Conservation (phyloP, 2,329 filamentous ascomycete genomes). For the Talaromyces pinophilus region DNA sequence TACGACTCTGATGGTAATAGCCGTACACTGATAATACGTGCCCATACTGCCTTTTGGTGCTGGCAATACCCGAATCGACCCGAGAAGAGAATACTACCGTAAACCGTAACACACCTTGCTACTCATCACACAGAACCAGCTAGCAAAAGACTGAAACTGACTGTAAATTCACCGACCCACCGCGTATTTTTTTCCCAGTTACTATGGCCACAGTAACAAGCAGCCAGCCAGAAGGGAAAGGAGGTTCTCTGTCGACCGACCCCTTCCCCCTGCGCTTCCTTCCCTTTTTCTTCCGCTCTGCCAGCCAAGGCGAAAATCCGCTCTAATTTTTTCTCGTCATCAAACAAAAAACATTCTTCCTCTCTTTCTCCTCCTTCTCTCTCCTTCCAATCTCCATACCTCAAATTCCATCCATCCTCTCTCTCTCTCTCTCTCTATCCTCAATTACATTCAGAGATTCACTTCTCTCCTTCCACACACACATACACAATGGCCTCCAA, state of each 20-base stretch:
- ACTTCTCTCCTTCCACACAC: conserved; percentile 22
- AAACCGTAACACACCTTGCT: neutral
- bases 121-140: neutral
- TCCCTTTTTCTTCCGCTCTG: conserved; percentile 29
- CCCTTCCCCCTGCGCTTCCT: conserved; percentile 27
- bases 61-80: conserved; percentile 21
- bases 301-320: conserved; percentile 24
- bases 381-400: conserved; percentile 25
- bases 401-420: conserved; percentile 34
- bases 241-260: neutral
- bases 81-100: conserved; percentile 10
- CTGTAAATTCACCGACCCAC: conserved; percentile 13
- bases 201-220: conserved; percentile 26
- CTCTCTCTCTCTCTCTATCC: conserved; percentile 30
- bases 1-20: neutral
- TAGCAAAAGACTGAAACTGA: neutral
- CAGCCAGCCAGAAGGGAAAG: conserved; percentile 11
- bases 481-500: conserved; percentile 77
- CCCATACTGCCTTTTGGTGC: neutral
- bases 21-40: neutral
- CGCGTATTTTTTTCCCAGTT: conserved; percentile 10
- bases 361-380: conserved; percentile 22
- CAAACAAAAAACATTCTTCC: conserved; percentile 26
- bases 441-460: conserved; percentile 43
- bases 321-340: conserved; percentile 25